Percentiles rank a stretch among this genome's conserved stretches.
Conservation (phyloP, 768 basidiomycete genomes). For the Boletus tylopilopsis region DNA sequence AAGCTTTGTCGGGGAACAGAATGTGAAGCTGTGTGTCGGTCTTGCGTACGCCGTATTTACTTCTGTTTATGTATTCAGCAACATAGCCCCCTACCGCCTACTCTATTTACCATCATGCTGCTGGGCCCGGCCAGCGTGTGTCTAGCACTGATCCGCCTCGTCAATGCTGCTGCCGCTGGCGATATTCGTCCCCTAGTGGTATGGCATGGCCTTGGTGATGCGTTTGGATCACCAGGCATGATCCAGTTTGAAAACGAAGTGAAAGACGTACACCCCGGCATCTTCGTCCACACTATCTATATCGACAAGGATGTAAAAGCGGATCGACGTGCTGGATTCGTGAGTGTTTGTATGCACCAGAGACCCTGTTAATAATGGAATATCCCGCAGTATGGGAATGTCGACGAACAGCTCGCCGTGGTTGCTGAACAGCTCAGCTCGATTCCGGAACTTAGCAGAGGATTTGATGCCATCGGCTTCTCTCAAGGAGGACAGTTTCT, state of each 20-base stretch:
- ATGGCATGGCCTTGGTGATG: slow-evolving; percentile 85
- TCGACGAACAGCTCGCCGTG: slow-evolving; percentile 62
- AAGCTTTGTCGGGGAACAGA: too few species aligned
- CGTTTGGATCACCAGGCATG: slow-evolving; percentile 71
- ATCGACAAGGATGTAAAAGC: slow-evolving; percentile 57
- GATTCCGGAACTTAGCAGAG: slow-evolving; percentile 59
- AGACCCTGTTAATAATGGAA: slow-evolving; percentile 3
- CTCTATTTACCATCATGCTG: slow-evolving; percentile 13
- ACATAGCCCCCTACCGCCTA: too few species aligned
- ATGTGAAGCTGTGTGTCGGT: too few species aligned
- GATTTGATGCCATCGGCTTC: slow-evolving; percentile 86
- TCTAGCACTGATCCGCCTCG: slow-evolving; percentile 12
- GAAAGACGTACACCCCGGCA: slow-evolving; percentile 62
- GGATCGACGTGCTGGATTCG: slow-evolving; percentile 70
- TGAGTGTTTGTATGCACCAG: slow-evolving; percentile 39
- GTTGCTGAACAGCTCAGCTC: slow-evolving; percentile 62
- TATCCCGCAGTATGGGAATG: slow-evolving; percentile 63
- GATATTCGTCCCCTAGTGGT: slow-evolving; percentile 56
- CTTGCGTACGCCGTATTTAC: too few species aligned
- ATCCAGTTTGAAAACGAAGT: slow-evolving; percentile 57
- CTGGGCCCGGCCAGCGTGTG: slow-evolving; percentile 10
- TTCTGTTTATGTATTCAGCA: too few species aligned
- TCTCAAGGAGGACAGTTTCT: slow-evolving; percentile 90
- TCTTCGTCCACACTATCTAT: slow-evolving; percentile 74
- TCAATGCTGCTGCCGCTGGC: slow-evolving; percentile 10